Base-by-base conservation (phyloP, 2,329 filamentous ascomycete genomes). In the Botrytis hyacinthi region DNA sequence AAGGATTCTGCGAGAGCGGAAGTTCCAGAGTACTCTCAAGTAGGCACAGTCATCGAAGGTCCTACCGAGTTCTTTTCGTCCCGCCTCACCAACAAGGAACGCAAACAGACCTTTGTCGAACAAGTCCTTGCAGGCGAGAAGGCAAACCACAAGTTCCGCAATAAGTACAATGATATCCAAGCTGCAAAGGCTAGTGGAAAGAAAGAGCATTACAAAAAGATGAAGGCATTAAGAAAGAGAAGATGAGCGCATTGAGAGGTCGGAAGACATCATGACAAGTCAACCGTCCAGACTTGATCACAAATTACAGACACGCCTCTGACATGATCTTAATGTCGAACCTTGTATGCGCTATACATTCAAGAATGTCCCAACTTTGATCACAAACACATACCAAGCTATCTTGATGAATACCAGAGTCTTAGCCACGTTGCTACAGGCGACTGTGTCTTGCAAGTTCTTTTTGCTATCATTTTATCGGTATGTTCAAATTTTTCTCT, bases 101-200 rank as follows among this genome's bases (percentile, higher is more conserved):
- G 93, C 77, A 97, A 97, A 85, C 88, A 88, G 79, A 98, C 92
- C 0, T 90, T 99, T 73, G 89, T 96, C 1, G 93, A 97, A 76
- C 94, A 98, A 81, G 88, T 96, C 5, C 85, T 98, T 78, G 88
- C 90, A 37, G 84, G 87, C 61, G 91, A 94, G 81, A 85, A 88
- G 70, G 82, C 87, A 74, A 90, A 85, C 62, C 87, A 87, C 74
- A 92, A 93, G 78, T 96, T 98, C 85, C 94, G 93, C 86, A 88
- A 87, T 80, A 98, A 97, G 83, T 98, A 97, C 83, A 87, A 89
- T 73, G 91, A 95, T 73, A 93, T 98, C 68, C 94, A 98, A 81
- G 86, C 86, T 69, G 87, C 87, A 75, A 98, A 97, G 84, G 89
- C 88, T 37, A 97, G 93, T 78, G 96, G 96, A 70, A 97, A 94